Percentiles rank a stretch among this genome's conserved stretches.
Conservation (phyloP, 1,284 basidiomycete genomes). For the Sanghuangporus sanghuang region DNA sequence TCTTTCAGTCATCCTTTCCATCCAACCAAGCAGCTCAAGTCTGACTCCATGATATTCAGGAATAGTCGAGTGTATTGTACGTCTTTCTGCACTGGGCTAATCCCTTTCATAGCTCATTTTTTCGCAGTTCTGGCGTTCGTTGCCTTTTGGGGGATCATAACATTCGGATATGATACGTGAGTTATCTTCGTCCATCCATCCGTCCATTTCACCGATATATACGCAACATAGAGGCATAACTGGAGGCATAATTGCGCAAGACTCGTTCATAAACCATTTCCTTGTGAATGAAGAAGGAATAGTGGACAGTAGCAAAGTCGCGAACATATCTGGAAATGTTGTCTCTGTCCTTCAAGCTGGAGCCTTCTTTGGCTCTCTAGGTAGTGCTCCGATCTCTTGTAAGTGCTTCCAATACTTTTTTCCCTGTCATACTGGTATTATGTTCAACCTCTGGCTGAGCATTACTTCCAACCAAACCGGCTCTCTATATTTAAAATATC, state of each 20-base stretch:
- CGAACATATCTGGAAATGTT: conserved; percentile 55
- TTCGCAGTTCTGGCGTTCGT: conserved; percentile 60
- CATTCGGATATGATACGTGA: conserved; percentile 75
- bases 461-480: background rate
- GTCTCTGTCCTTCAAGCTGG: conserved; percentile 79
- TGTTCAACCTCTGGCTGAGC: background rate
- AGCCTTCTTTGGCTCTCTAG: conserved; percentile 74
- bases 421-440: background rate
- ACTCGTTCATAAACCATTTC: conserved; percentile 59
- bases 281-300: conserved; percentile 39
- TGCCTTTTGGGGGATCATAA: conserved; percentile 72
- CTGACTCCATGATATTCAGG: conserved; percentile 29
- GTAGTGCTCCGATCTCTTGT: conserved; percentile 61
- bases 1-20: background rate
- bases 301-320: conserved; percentile 30
- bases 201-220: no score
- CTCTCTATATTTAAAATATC: no score
- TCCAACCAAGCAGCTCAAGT: background rate
- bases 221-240: conserved; percentile 40
- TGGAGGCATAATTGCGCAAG: conserved; percentile 60
- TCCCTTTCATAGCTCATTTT: background rate
- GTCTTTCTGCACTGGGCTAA: conserved; percentile 20
- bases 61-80: conserved; percentile 59
- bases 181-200: conserved; percentile 24
- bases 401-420: conserved; percentile 14